A percentile compares a stretch with the other conserved stretches of the same genome.
phyloP scores from a whole-genome alignment of 768 basidiomycete genomes.

The Multifurca ochricompacta region DNA sequence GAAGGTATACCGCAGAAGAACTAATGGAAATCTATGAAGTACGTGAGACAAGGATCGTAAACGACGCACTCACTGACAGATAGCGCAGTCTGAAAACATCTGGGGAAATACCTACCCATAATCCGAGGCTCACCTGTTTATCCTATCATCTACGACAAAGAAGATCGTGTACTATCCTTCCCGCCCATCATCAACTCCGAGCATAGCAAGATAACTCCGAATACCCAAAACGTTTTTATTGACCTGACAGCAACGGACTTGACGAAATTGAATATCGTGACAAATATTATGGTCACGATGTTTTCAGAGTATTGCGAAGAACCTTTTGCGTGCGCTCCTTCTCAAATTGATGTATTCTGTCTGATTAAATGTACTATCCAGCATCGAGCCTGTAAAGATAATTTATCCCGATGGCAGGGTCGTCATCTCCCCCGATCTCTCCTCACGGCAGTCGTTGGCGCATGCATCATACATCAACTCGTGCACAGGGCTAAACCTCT shows the following conservation, averaged over 20 bases:
- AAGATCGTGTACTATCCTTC: constrained; percentile 87
- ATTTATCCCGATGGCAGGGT: constrained; percentile 68
- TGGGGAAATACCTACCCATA: constrained; percentile 83
- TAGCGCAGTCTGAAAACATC: constrained; percentile 75
- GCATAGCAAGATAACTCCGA: constrained; percentile 92
- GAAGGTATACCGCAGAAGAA: constrained; percentile 79
- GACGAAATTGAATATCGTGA: constrained; percentile 92
- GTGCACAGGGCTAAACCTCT: constrained; percentile 79
- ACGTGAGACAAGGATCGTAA: constrained; percentile 20
- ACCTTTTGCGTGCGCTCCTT: constrained; percentile 75
- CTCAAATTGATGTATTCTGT: constrained; percentile 4
- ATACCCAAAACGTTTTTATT: constrained; percentile 91
- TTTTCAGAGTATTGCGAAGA: constrained; percentile 94
- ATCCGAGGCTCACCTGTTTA: constrained; percentile 94
- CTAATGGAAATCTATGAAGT: constrained; percentile 95
- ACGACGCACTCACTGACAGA: not conserved
- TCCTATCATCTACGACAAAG: constrained; percentile 92
- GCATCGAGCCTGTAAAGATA: constrained; percentile 90
- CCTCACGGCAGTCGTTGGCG: constrained; percentile 61
- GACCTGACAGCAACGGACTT: constrained; percentile 96
- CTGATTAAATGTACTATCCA: constrained; percentile 28
- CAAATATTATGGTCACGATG: constrained; percentile 94
- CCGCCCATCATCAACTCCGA: constrained; percentile 98
- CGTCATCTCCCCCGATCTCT: constrained; percentile 74
- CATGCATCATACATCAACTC: constrained; percentile 92